Evolutionary conservation across 2,329 filamentous ascomycete species (phyloP).

Genomic region (Pseudocercospora crystallina): DNA sequence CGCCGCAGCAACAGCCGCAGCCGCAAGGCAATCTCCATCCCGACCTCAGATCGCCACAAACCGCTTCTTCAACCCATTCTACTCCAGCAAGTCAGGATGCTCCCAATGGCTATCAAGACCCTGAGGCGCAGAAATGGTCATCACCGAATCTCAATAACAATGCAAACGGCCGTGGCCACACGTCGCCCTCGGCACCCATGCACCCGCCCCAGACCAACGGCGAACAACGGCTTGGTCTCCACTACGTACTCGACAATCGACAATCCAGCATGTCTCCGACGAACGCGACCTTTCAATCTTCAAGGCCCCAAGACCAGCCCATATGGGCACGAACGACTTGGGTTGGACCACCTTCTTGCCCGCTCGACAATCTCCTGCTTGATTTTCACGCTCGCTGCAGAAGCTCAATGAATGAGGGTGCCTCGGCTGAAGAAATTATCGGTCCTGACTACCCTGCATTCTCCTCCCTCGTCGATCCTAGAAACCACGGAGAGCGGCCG

Average conservation of each 20-base stretch:
- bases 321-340: slow-evolving; percentile 40
- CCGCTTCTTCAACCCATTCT: slow-evolving; percentile 13
- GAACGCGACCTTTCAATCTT: slow-evolving; percentile 11
- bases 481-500: background rate
- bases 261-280: slow-evolving; percentile 13
- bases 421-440: slow-evolving; percentile 63
- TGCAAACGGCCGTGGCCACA: no score
- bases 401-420: slow-evolving; percentile 65
- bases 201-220: slow-evolving; percentile 2
- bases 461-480: slow-evolving; percentile 73
- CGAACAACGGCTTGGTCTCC: slow-evolving; percentile 42
- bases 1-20: slow-evolving; percentile 18
- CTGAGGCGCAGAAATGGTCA: slow-evolving; percentile 1
- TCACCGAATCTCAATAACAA: no score
- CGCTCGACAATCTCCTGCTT: slow-evolving; percentile 75
- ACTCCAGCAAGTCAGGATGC: slow-evolving; percentile 9
- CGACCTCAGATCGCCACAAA: slow-evolving; percentile 30
- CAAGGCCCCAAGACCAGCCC: slow-evolving; percentile 23
- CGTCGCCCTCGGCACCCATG: no score
- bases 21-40: slow-evolving; percentile 32
- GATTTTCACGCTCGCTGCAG: slow-evolving; percentile 73
- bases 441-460: slow-evolving; percentile 80
- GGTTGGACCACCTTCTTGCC: slow-evolving; percentile 69
- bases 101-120: slow-evolving; percentile 7
- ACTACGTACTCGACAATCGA: slow-evolving; percentile 63